Base-by-base conservation (phyloP, 139 green algal genomes). In the Medakamo hakoo region DNA sequence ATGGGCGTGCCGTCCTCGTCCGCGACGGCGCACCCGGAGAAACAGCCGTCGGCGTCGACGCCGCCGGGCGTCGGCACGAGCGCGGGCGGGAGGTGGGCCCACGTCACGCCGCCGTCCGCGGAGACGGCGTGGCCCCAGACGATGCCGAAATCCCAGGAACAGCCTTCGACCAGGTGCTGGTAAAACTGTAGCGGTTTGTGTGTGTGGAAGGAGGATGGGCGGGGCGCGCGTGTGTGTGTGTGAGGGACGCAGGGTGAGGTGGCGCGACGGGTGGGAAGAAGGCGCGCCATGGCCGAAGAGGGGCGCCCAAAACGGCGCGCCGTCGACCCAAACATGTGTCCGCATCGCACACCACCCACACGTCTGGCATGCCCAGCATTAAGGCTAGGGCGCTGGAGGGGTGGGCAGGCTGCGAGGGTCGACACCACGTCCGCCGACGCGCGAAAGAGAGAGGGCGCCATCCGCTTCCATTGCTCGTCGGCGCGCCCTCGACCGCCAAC, bases 131-230 rank as follows among this genome's bases (percentile, higher is more conserved):
- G 86, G 52, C 86, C 85, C 86, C 86, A 94, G 9, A 84, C 76
- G 28, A 94, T 72, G 55, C 86, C 86, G 68, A 84, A 93, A 28
- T 84, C 71, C 85, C 85, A 93, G 57, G 91, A 79, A 66, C 78
- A 84, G 18, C 72, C 77, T 57, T 82, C 58, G 9, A 64, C 49
- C 22, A 83, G 69, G 48, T 90, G 81, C 72, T 94, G 85, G 49
- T 91, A 94, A 57, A 94, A 94, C 61, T 79, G 86, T n/a, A n/a
- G n/a, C n/a, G n/a, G 64, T 29, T 23, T 49, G 30, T n/a, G n/a
- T n/a, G n/a, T n/a, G n/a, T n/a, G n/a, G n/a, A n/a, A n/a, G 72
- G 24, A 48, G 19, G 16, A 4, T 1, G 1, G 14, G 3, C n/a
- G 4, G 26, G n/a, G 60, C 25, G 57, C 2, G 32, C 40, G 25